Evolutionary conservation across 108 stramenopile species (phyloP), one percentile per base, ranked within the genome.

Genomic region (Asterionellopsis glacialis): DNA sequence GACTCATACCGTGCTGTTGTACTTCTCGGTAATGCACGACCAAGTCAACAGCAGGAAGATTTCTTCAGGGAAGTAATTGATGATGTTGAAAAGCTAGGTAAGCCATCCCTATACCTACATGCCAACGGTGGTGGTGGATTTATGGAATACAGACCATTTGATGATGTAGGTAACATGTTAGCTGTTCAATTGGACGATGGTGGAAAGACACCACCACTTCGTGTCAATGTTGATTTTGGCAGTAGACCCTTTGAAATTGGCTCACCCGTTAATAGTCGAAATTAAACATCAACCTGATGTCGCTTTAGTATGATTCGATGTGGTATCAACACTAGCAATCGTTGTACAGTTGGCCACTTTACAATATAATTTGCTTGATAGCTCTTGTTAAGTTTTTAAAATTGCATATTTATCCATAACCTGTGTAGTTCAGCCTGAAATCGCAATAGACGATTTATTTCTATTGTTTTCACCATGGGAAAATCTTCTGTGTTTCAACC

Each of bases 101-200:
- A 67, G 60, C 85, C 90, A 0, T 69, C 83, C 16, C 51, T 80
- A 9, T 92, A 92, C 57, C 28, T 92, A 23, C 90, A 92, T 65
- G 78, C 85, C 49, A 80, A 85, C 52, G 22, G 51, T 9, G 64
- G 54, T 10, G 38, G 45, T n/a, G 57, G 63, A 27, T 55, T 41
- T 21, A 41, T 43, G 27, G 67, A 57, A 0, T 10, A 63, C 11
- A 28, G 11, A 25, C 56, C 64, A 57, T 58, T 57, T 45, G 26
- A 48, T 2, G 45, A 45, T 11, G 23, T 48, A 27, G 25, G 19
- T 23, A 49, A 63, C 54, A 19, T 63, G 16, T 12, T 53, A 4
- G 51, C 62, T 33, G 41, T 53, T 9, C 51, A 63, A 27, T 22
- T 54, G 19, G 27, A 21, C 50, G 33, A 19, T 24, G 70, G 67